A percentile compares a stretch with the other conserved stretches of the same genome.
Evolutionary conservation across 106 monocot species (phyloP).

Genomic region (Dioscorea dumetorum): DNA sequence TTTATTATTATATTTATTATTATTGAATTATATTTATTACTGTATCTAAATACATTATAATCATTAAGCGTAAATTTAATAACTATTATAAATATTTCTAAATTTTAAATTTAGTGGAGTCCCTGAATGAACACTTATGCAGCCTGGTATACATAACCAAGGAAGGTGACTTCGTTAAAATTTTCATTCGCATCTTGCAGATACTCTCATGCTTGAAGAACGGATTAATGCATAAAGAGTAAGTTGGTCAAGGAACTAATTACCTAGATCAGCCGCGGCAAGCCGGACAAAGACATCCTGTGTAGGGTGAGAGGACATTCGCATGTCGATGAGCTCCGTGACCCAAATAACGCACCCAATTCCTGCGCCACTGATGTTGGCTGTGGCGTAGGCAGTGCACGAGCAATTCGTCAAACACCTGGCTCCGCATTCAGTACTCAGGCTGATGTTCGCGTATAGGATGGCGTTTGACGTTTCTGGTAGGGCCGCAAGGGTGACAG

Average conservation of each 20-base stretch:
- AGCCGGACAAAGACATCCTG: conserved; percentile 9
- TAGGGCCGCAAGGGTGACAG: conserved; percentile 14
- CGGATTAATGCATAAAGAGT: too few relatives aligned
- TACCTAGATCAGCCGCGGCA: conserved; percentile 5
- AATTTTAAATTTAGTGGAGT: too few relatives aligned
- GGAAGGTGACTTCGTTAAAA: too few relatives aligned
- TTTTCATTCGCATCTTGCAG: too few relatives aligned
- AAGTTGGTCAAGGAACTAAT: neutral
- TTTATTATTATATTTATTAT: too few relatives aligned
- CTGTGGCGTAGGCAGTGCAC: conserved; percentile 9
- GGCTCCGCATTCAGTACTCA: conserved; percentile 1
- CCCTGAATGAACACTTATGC: too few relatives aligned
- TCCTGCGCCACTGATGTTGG: neutral
- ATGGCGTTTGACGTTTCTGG: conserved; percentile 15
- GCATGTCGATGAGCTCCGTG: conserved; percentile 5
- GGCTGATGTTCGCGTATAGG: conserved; percentile 2
- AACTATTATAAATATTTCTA: too few relatives aligned
- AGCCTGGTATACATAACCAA: too few relatives aligned
- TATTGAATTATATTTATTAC: too few relatives aligned
- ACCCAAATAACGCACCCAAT: conserved; percentile 17
- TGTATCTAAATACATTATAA: too few relatives aligned
- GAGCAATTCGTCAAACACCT: conserved; percentile 10
- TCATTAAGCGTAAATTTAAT: too few relatives aligned
- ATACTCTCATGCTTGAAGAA: too few relatives aligned
- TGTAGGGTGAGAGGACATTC: neutral